Percentiles rank a stretch among this genome's conserved stretches.
Evolutionary conservation across 331 rosid genomes (phyloP).

Genomic region (Telfairia occidentalis): DNA sequence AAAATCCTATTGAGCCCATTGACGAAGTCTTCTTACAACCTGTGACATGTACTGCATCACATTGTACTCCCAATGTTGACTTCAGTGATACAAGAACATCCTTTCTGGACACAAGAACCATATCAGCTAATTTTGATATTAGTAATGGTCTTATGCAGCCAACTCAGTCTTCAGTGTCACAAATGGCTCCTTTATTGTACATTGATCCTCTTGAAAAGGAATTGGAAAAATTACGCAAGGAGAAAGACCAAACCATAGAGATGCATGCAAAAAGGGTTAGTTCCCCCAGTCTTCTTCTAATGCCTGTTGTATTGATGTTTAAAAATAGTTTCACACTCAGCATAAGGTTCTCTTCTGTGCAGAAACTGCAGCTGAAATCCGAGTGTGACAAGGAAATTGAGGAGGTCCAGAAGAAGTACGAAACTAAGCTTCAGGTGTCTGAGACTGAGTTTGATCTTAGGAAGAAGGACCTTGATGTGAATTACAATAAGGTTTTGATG

Average conservation of each 20-base stretch:
- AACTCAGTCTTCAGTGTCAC: slow-evolving; percentile 24
- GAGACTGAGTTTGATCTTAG: slow-evolving; percentile 34
- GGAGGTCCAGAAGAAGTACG: slow-evolving; percentile 44
- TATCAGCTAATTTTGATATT: slow-evolving; percentile 22
- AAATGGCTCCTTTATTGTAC: slow-evolving; percentile 12
- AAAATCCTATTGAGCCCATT: slow-evolving; percentile 13
- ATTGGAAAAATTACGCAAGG: slow-evolving; percentile 41
- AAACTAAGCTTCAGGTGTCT: slow-evolving; percentile 29
- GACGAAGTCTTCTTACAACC: slow-evolving; percentile 25
- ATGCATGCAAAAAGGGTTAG: slow-evolving; percentile 45
- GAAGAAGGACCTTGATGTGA: slow-evolving; percentile 34
- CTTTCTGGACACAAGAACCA: slow-evolving; percentile 25
- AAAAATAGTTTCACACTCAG: slow-evolving; percentile 9
- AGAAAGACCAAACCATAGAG: slow-evolving; percentile 24
- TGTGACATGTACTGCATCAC: slow-evolving; percentile 21
- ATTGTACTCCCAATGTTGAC: slow-evolving; percentile 12
- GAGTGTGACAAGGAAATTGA: slow-evolving; percentile 60
- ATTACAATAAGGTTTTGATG: slow-evolving; percentile 21
- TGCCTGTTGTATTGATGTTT: slow-evolving; percentile 12
- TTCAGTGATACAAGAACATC: slow-evolving; percentile 26
- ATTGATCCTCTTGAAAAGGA: slow-evolving; percentile 56
- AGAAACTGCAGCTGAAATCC: slow-evolving; percentile 47
- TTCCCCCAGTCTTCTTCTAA: background rate
- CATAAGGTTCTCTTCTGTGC: slow-evolving; percentile 21
- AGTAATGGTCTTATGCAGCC: slow-evolving; percentile 27